Conservation (phyloP, 75 land plant species). For the Cryptomeria japonica region DNA sequence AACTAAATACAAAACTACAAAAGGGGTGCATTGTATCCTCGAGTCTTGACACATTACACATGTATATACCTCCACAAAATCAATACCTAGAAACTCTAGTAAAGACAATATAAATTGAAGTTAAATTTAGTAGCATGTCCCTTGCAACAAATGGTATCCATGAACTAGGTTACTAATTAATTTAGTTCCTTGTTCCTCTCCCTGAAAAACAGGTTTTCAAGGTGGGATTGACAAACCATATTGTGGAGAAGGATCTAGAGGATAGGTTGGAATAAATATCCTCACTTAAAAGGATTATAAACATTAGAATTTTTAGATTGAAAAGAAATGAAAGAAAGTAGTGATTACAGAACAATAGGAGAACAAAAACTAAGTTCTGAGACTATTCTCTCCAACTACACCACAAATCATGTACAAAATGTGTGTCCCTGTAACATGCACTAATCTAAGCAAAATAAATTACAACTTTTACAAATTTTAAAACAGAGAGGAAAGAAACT, state of each 20-base stretch:
- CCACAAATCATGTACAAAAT: neutral
- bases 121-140: neutral
- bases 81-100: neutral
- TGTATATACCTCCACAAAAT: neutral
- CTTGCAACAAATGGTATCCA: neutral
- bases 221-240: neutral
- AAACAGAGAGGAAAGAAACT: no score
- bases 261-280: neutral
- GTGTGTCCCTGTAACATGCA: neutral
- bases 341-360: neutral
- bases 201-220: neutral
- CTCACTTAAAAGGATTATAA: neutral
- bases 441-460: no score
- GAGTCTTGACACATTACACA: no score
- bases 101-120: neutral
- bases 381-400: neutral
- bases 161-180: neutral
- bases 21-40: neutral
- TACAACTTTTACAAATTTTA: no score
- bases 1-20: neutral
- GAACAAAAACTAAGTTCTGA: neutral
- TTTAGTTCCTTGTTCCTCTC: neutral
- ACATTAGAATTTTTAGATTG: neutral
- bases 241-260: neutral
- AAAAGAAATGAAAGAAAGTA: neutral